These are phyloP conservation scores for Solanum clarkiae DNA, from an alignment of 257 asterid species.

Conservation along the genomic window DNA sequence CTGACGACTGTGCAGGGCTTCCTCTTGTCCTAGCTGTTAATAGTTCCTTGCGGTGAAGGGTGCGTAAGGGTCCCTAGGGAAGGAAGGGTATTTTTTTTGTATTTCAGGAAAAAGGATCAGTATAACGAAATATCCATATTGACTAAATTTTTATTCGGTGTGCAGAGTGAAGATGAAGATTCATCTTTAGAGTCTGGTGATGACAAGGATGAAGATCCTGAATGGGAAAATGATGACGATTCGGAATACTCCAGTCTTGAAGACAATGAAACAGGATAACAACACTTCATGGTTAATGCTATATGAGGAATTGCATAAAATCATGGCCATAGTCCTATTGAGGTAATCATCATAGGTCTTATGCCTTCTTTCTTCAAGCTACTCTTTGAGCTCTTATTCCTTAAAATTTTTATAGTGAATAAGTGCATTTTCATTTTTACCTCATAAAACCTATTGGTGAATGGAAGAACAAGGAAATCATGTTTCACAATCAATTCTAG, in stretches of 20 bases:
- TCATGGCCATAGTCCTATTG: neutral
- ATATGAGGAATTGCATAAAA: neutral
- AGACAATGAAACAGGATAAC: neutral
- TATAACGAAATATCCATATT: neutral
- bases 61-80: neutral
- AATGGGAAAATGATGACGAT: slow-evolving; percentile 17
- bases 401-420: neutral
- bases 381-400: neutral
- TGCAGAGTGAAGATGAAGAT: slow-evolving; percentile 59
- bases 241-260: slow-evolving; percentile 6
- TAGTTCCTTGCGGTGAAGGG: neutral
- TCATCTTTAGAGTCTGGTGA: slow-evolving; percentile 26
- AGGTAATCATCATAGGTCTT: neutral
- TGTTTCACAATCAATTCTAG: neutral
- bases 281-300: neutral
- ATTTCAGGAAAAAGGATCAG: neutral
- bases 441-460: neutral
- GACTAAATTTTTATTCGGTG: neutral
- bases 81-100: too few species aligned
- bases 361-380: neutral
- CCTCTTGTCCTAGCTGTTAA: neutral
- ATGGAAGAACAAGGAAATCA: neutral
- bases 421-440: neutral
- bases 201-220: slow-evolving; percentile 39
- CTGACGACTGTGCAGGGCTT: neutral